phyloP scores from a whole-genome alignment of 2,329 filamentous ascomycete genomes.

The Neopestalotiopsis clavispora region DNA sequence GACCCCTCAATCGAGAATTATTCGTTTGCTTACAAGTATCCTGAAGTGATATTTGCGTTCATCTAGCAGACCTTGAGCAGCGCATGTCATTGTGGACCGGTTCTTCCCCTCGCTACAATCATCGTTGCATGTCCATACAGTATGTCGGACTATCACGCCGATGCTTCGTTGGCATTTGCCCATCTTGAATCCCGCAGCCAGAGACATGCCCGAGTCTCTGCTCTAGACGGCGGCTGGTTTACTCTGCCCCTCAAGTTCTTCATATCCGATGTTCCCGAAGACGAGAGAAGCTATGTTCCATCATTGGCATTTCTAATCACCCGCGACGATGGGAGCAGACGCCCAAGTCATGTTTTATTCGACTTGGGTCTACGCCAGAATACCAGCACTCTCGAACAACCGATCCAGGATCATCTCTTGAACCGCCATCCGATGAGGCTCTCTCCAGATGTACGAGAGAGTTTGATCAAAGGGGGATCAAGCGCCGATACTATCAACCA shows the following conservation, averaged over 20 bases:
- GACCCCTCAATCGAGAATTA: neutral
- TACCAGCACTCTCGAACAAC: neutral
- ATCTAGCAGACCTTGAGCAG: too few relatives aligned
- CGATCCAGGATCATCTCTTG: neutral
- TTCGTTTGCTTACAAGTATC: neutral
- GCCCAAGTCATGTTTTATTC: neutral
- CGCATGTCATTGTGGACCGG: too few relatives aligned
- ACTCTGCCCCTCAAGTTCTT: neutral
- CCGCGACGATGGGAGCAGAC: neutral
- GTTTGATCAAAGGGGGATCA: neutral
- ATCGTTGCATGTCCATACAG: neutral
- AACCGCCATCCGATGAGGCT: neutral
- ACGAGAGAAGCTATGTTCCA: neutral
- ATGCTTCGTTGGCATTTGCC: neutral
- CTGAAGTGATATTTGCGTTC: too few relatives aligned
- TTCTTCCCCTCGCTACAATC: neutral
- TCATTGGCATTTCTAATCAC: neutral
- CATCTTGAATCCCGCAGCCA: neutral
- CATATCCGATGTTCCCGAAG: neutral
- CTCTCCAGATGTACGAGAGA: neutral
- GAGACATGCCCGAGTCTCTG: neutral
- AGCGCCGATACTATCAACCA: conserved; percentile 30
- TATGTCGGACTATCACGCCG: neutral
- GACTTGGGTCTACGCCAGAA: neutral
- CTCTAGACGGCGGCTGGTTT: neutral